Conservation (phyloP, 306 rosid genomes). For the barrel medic (Medicago truncatula) region DNA sequence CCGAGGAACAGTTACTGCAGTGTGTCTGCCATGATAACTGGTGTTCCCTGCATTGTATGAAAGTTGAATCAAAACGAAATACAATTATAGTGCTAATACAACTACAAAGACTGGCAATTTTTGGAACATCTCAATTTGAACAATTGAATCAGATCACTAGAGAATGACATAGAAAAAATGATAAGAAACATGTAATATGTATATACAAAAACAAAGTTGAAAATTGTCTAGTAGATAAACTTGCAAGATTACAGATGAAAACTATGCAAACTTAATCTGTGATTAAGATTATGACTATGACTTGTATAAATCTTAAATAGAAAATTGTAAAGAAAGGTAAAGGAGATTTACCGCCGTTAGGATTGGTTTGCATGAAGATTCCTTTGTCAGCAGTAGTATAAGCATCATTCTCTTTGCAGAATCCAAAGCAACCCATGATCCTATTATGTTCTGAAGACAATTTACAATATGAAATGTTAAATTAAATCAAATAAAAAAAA, state of each 20-base stretch:
- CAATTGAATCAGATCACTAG: neutral
- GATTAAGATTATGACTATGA: neutral
- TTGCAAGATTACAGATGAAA: neutral
- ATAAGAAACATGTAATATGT: conserved; percentile 11
- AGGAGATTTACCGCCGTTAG: conserved; percentile 56
- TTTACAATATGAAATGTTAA: conserved; percentile 21
- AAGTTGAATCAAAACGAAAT: conserved; percentile 19
- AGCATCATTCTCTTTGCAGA: conserved; percentile 62
- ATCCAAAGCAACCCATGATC: conserved; percentile 81
- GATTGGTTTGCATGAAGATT: conserved; percentile 43
- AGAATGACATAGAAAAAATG: neutral
- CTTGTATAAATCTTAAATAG: neutral
- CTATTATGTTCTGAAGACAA: conserved; percentile 39
- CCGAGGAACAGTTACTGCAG: conserved; percentile 43
- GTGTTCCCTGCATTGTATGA: conserved; percentile 50
- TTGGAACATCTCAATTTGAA: conserved; percentile 1
- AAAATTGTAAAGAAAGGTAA: neutral
- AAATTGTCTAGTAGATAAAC: conserved; percentile 10
- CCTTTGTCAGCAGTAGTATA: conserved; percentile 52
- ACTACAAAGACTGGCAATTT: neutral
- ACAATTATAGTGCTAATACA: neutral
- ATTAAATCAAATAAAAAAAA: neutral
- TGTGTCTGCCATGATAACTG: conserved; percentile 51
- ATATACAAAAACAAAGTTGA: conserved; percentile 16
- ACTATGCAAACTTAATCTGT: neutral